Percentiles rank a stretch among this genome's conserved stretches.
These are phyloP conservation scores for Protostelium mycophagum DNA, from an alignment of 78 protist species.

Conservation along the genomic window DNA sequence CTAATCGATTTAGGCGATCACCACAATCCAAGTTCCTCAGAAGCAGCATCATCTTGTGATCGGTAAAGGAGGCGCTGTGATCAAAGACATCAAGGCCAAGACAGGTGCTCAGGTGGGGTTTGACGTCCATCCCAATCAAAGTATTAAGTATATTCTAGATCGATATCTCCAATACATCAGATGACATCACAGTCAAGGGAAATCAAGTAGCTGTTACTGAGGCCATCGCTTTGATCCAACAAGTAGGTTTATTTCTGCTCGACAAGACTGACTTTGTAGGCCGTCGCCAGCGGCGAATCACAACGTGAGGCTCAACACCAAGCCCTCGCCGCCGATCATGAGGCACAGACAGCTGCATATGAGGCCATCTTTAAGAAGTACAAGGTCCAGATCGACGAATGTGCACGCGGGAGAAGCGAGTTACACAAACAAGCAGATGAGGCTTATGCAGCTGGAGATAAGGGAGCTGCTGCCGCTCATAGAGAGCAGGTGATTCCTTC, in stretches of 20 bases:
- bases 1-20: not conserved
- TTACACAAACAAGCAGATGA: slow-evolving; percentile 33
- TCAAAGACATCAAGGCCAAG: slow-evolving; percentile 30
- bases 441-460: slow-evolving; percentile 34
- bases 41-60: slow-evolving; percentile 40
- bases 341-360: slow-evolving; percentile 42
- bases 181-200: slow-evolving; percentile 2
- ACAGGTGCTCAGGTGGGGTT: slow-evolving; percentile 9
- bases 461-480: slow-evolving; percentile 20
- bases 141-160: not conserved
- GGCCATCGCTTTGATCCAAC: slow-evolving; percentile 9
- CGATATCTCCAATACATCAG: not conserved
- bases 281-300: slow-evolving; percentile 17
- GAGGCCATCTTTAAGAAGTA: slow-evolving; percentile 42
- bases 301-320: slow-evolving; percentile 24
- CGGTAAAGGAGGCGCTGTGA: slow-evolving; percentile 37
- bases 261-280: not conserved
- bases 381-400: slow-evolving; percentile 24
- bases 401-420: slow-evolving; percentile 23
- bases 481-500: slow-evolving; percentile 3
- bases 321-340: slow-evolving; percentile 26
- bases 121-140: not conserved
- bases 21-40: slow-evolving; percentile 9
- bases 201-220: not conserved
- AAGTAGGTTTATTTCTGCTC: not conserved